phyloP scores from a whole-genome alignment of 73 alveolate genomes.

The Symbiodinium natans region DNA sequence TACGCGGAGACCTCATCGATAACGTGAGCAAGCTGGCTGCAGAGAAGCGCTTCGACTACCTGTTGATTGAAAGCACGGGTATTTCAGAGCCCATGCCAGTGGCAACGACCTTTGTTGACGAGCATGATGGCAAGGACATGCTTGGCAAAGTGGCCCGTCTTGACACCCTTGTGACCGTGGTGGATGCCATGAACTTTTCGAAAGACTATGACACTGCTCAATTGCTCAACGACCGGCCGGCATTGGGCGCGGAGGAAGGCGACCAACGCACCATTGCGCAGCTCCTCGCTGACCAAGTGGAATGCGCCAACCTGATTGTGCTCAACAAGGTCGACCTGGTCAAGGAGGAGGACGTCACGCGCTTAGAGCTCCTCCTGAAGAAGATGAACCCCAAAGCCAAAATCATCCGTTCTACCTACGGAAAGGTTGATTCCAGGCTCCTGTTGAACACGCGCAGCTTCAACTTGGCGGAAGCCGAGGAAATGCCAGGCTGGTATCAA shows the following conservation, averaged over 20 bases:
- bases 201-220: not conserved
- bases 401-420: no score
- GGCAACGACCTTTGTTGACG: constrained; percentile 42
- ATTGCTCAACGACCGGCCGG: constrained; percentile 52
- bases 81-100: constrained; percentile 78
- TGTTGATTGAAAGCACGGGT: constrained; percentile 70
- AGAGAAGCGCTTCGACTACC: constrained; percentile 67
- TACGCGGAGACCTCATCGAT: constrained; percentile 94
- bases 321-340: constrained; percentile 94
- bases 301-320: constrained; percentile 95
- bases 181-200: constrained; percentile 34
- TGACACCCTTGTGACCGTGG: constrained; percentile 78
- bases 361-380: constrained; percentile 6
- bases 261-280: constrained; percentile 15
- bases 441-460: constrained; percentile 61
- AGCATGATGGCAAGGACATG: constrained; percentile 39
- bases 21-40: constrained; percentile 94
- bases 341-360: not conserved
- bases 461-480: constrained; percentile 29
- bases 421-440: constrained; percentile 52
- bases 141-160: constrained; percentile 59
- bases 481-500: constrained; percentile 82
- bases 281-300: constrained; percentile 57
- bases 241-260: constrained; percentile 47
- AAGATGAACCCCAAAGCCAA: not conserved